phyloP scores from a whole-genome alignment of 768 basidiomycete genomes.

The Rhodotorula diobovata region DNA sequence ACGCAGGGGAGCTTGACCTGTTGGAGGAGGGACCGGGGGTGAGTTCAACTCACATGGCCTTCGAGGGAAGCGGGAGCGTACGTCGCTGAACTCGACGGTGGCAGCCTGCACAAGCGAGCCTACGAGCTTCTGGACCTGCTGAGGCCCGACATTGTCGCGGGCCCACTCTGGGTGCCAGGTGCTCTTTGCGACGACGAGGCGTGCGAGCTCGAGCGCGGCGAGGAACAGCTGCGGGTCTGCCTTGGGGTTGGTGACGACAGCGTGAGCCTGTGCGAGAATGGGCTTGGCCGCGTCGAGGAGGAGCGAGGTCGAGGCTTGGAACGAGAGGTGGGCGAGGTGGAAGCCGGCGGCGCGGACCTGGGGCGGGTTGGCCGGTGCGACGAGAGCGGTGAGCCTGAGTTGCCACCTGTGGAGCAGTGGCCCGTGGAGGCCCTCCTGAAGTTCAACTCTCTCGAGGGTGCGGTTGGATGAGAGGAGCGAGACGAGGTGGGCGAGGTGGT shows the following conservation, averaged over 20 bases:
- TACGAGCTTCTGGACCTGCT: conserved; percentile 32
- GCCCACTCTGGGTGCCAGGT: conserved; percentile 37
- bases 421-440: conserved; percentile 17
- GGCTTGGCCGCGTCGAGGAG: conserved; percentile 20
- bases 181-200: conserved; percentile 24
- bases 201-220: conserved; percentile 21
- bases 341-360: conserved; percentile 31
- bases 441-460: conserved; percentile 1
- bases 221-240: conserved; percentile 19
- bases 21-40: too few relatives aligned
- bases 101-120: conserved; percentile 12
- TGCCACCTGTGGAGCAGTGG: conserved; percentile 36
- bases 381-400: conserved; percentile 27
- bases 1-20: conserved; percentile 26
- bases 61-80: neutral
- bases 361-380: conserved; percentile 10
- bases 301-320: conserved; percentile 15
- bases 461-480: neutral
- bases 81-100: conserved; percentile 11
- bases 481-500: neutral
- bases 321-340: conserved; percentile 23
- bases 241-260: conserved; percentile 14
- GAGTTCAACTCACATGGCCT: too few relatives aligned
- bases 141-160: conserved; percentile 34
- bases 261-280: conserved; percentile 8